Conservation (phyloP, 164 flowering plant species). For the Dillenia turbinata region DNA sequence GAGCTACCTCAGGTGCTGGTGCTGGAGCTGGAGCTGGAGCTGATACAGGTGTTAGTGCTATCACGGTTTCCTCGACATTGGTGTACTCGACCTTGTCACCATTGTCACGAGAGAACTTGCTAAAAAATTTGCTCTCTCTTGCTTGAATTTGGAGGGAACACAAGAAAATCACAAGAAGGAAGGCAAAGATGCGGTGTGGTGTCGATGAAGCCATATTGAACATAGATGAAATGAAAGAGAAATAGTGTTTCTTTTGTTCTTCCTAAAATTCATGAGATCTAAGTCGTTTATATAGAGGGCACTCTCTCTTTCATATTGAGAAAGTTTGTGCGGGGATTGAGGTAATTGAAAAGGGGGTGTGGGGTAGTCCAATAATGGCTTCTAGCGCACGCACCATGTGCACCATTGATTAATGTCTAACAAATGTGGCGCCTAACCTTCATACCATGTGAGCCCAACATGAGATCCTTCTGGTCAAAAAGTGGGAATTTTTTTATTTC, state of each 20-base stretch:
- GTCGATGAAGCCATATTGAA: constrained; percentile 22
- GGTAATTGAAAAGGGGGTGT: constrained; percentile 13
- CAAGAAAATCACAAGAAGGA: constrained; percentile 17
- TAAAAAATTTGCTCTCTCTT: constrained; percentile 45
- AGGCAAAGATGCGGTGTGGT: constrained; percentile 12
- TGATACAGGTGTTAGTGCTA: constrained; percentile 10
- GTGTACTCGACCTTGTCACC: constrained; percentile 1
- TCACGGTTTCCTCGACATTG: neutral
- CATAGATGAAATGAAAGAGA: neutral
- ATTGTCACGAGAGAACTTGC: constrained; percentile 16
- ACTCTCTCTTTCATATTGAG: neutral
- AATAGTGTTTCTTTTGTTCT: neutral
- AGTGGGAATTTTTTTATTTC: neutral
- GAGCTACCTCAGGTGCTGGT: constrained; percentile 6
- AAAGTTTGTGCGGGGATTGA: constrained; percentile 33
- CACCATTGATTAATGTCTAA: neutral
- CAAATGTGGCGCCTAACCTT: neutral
- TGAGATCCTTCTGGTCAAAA: neutral
- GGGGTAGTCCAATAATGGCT: constrained; percentile 22
- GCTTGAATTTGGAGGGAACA: constrained; percentile 25
- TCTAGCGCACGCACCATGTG: constrained; percentile 30
- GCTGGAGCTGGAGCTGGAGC: constrained; percentile 15
- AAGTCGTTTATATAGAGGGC: constrained; percentile 1
- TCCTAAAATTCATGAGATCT: neutral
- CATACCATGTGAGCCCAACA: neutral